phyloP scores from a whole-genome alignment of 202 grass and related monocot species.

The Saccharum hybrid region DNA sequence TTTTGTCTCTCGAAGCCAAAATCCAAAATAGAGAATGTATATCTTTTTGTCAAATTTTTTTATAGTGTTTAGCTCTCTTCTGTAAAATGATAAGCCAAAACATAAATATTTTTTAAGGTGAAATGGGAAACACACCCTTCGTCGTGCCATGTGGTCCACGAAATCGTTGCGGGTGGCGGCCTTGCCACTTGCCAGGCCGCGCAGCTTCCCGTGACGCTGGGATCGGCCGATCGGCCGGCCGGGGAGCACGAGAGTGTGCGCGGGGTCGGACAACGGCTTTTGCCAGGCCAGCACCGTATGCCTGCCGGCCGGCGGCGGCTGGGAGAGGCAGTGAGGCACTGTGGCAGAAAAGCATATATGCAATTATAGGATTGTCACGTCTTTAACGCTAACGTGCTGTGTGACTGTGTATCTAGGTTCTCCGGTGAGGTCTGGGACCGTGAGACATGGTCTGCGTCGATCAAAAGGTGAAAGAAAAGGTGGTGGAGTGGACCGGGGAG shows the following conservation, averaged over 20 bases:
- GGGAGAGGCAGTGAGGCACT: not conserved
- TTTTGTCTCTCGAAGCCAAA: too few species aligned
- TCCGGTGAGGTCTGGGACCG: not conserved
- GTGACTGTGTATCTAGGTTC: not conserved
- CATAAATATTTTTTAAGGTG: too few species aligned
- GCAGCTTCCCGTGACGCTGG: not conserved
- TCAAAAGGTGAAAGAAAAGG: not conserved
- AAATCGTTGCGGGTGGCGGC: not conserved
- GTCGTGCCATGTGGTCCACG: not conserved
- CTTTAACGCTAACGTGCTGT: not conserved
- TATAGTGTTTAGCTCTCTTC: too few species aligned
- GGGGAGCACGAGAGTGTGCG: not conserved
- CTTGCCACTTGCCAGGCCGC: too few species aligned
- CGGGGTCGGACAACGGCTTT: not conserved
- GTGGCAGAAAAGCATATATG: not conserved
- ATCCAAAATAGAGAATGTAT: too few species aligned
- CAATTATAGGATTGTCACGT: constrained; percentile 1
- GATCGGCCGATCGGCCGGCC: too few species aligned
- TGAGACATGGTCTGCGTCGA: too few species aligned
- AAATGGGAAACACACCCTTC: too few species aligned
- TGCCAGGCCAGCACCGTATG: not conserved
- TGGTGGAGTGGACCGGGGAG: not conserved
- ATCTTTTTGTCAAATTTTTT: too few species aligned
- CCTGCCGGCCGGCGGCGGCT: not conserved
- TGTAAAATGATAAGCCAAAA: too few species aligned